Percentiles rank a stretch among this genome's conserved stretches.
Evolutionary conservation across 768 basidiomycete genomes (phyloP).

Genomic region (Xerocomellus dryophilus): DNA sequence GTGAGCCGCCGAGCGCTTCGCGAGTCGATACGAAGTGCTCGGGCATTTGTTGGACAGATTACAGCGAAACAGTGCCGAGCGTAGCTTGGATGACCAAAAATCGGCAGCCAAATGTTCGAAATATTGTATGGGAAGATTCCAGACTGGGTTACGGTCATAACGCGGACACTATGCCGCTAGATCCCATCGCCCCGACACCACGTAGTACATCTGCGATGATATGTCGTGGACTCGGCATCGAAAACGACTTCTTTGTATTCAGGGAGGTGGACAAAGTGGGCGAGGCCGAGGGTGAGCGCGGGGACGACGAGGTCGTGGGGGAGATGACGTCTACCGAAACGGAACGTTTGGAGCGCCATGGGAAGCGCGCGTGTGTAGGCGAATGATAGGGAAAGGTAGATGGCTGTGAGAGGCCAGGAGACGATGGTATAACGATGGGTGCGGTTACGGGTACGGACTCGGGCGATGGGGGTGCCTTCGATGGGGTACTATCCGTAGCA

Average conservation of each 20-base stretch:
- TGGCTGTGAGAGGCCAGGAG: not conserved
- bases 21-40: not conserved
- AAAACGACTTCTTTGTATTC: constrained; percentile 16
- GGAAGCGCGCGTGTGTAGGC: not conserved
- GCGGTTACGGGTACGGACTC: not conserved
- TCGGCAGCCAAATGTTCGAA: not conserved
- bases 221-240: constrained; percentile 17
- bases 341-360: constrained; percentile 12
- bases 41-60: too few relatives aligned
- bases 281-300: constrained; percentile 6
- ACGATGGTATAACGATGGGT: not conserved
- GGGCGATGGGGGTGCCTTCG: not conserved
- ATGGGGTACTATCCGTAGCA: not conserved
- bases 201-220: constrained; percentile 39
- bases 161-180: not conserved
- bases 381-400: not conserved
- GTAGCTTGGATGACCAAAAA: too few relatives aligned
- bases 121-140: too few relatives aligned
- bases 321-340: not conserved
- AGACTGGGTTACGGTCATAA: not conserved
- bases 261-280: constrained; percentile 3
- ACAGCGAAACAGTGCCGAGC: not conserved
- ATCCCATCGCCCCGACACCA: constrained; percentile 40
- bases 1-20: not conserved
- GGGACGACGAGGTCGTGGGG: not conserved